phyloP scores from a whole-genome alignment of 805 yeast genomes.

The Hanseniaspora jakobsenii region DNA sequence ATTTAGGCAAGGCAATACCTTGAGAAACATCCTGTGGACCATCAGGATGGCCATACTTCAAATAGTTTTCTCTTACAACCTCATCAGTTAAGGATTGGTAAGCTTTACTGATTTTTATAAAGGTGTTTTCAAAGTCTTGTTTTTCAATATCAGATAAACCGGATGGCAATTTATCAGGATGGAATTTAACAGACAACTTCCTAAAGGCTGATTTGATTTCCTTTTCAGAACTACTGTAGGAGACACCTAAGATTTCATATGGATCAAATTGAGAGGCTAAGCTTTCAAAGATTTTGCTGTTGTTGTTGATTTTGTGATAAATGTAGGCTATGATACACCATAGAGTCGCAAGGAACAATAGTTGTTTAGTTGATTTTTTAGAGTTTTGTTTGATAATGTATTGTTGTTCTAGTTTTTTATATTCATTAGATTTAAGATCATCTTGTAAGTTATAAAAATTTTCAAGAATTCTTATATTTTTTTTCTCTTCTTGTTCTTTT shows the following conservation, averaged over 20 bases:
- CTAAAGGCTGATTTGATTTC: constrained; percentile 74
- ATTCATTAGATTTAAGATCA: constrained; percentile 31
- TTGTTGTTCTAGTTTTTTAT: constrained; percentile 22
- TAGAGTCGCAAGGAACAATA: constrained; percentile 32
- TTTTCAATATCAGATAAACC: constrained; percentile 45
- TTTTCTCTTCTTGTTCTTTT: constrained; percentile 14
- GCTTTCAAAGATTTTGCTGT: constrained; percentile 36
- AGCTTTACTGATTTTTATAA: constrained; percentile 76
- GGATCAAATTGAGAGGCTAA: constrained; percentile 63
- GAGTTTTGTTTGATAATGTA: constrained; percentile 16
- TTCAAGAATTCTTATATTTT: constrained; percentile 17
- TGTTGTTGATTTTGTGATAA: constrained; percentile 27
- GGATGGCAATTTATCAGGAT: constrained; percentile 81
- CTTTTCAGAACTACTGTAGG: constrained; percentile 55
- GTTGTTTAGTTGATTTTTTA: constrained; percentile 10
- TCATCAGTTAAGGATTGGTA: constrained; percentile 93
- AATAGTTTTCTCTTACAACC: constrained; percentile 62
- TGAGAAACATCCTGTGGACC: constrained; percentile 85
- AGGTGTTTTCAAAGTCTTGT: constrained; percentile 55
- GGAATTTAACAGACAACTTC: constrained; percentile 74
- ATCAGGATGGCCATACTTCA: constrained; percentile 92
- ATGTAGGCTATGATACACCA: constrained; percentile 35
- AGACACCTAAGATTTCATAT: constrained; percentile 51
- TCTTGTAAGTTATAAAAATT: constrained; percentile 24
- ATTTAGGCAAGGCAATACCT: constrained; percentile 91